Percentiles rank a stretch among this genome's conserved stretches.
Evolutionary conservation across 768 basidiomycete species (phyloP).

Genomic region (Pseudohyphozyma bogoriensis): DNA sequence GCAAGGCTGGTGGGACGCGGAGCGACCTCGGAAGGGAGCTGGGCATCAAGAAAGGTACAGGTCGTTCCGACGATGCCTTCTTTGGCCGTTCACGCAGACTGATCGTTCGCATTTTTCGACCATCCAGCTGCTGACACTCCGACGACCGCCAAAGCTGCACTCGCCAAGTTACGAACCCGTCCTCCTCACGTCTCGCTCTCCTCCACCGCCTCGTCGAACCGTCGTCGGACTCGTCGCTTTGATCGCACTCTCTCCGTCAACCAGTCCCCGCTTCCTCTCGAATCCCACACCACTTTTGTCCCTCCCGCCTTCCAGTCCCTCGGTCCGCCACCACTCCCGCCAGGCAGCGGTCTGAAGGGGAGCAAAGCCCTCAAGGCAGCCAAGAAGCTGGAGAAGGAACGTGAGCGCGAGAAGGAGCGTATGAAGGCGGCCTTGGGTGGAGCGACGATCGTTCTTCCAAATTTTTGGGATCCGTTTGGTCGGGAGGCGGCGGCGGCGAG

Average conservation of each 20-base stretch:
- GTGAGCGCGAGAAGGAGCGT: constrained; percentile 26
- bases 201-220: constrained; percentile 1
- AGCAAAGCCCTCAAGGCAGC: constrained; percentile 28
- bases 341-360: constrained; percentile 23
- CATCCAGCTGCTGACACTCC: constrained; percentile 12
- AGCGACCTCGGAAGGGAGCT: constrained; percentile 4
- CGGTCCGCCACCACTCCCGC: constrained; percentile 23
- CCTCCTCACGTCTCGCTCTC: constrained; percentile 25
- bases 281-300: constrained; percentile 4
- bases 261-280: constrained; percentile 15
- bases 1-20: not conserved
- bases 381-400: constrained; percentile 23
- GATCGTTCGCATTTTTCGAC: not conserved
- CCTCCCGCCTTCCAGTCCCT: constrained; percentile 15
- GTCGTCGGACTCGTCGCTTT: constrained; percentile 5
- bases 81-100: not conserved
- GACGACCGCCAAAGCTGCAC: constrained; percentile 24
- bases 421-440: constrained; percentile 12
- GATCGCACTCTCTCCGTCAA: not conserved
- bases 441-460: not conserved
- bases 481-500: constrained; percentile 9
- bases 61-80: not conserved
- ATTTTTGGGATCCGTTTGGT: constrained; percentile 18
- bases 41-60: constrained; percentile 15
- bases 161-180: constrained; percentile 24